Conservation (phyloP, 352 stramenopile genomes). For the Phytopythium oedochilum region DNA sequence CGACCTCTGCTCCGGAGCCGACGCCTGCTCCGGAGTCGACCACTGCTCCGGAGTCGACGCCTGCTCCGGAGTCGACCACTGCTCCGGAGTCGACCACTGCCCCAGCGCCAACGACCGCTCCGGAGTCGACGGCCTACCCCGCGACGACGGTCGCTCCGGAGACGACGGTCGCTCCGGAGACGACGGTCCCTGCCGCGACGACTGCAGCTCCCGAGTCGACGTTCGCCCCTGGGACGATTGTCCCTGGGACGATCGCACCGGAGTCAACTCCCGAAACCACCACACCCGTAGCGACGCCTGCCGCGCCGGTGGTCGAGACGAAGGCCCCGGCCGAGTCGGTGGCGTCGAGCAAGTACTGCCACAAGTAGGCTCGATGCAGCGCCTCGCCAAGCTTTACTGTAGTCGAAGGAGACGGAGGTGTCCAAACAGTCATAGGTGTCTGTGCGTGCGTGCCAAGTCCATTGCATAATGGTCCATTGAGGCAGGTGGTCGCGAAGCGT, state of each 20-base stretch:
- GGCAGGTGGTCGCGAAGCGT: too few relatives aligned
- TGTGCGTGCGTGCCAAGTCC: not conserved
- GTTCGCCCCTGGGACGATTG: not conserved
- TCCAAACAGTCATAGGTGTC: not conserved
- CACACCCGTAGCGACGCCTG: not conserved
- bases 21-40: not conserved
- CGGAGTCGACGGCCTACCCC: not conserved
- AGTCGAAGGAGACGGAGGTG: not conserved
- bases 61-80: too few relatives aligned
- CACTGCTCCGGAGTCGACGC: not conserved
- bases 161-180: conserved; percentile 3
- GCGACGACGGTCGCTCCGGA: not conserved
- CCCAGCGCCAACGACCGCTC: not conserved
- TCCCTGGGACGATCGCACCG: conserved; percentile 1
- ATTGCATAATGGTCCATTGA: too few relatives aligned
- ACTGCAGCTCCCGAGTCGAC: conserved; percentile 3
- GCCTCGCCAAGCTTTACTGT: not conserved
- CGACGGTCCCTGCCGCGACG: not conserved
- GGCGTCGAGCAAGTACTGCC: conserved; percentile 17
- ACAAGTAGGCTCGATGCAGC: conserved; percentile 6
- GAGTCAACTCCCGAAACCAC: conserved; percentile 1
- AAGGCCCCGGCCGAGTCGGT: not conserved
- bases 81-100: conserved; percentile 1
- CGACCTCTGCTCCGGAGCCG: not conserved
- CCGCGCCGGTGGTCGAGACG: conserved; percentile 4